These are phyloP conservation scores for Oemleria cerasiformis DNA, from an alignment of 306 rosid species.

Conservation along the genomic window DNA sequence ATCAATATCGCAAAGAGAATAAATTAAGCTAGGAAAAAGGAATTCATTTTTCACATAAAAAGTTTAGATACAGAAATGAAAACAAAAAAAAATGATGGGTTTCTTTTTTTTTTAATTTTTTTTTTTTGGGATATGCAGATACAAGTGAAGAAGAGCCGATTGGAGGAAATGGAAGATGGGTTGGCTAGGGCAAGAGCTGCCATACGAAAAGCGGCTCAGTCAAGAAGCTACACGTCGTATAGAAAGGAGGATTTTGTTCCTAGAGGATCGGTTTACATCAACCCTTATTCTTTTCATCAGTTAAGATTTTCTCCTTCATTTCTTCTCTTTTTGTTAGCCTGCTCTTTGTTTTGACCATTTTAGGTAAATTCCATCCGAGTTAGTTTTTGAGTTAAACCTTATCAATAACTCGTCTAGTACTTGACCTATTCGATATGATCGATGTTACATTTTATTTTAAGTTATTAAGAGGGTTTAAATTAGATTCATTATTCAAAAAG, in stretches of 20 bases:
- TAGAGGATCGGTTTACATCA: slow-evolving; percentile 41
- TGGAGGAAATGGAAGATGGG: slow-evolving; percentile 34
- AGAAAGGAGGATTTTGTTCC: slow-evolving; percentile 31
- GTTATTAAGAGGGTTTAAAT: too few species aligned
- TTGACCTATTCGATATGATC: neutral
- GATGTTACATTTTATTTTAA: neutral
- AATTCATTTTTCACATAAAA: too few species aligned
- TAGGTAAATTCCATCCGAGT: neutral
- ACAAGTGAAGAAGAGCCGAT: neutral
- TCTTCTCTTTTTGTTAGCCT: neutral
- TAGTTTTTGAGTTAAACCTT: neutral
- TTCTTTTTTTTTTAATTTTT: too few species aligned
- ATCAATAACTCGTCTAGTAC: neutral
- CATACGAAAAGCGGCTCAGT: slow-evolving; percentile 39
- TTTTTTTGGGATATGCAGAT: neutral
- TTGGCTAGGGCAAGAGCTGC: slow-evolving; percentile 43
- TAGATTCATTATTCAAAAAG: too few species aligned
- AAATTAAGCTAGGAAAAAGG: too few species aligned
- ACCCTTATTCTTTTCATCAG: slow-evolving; percentile 53
- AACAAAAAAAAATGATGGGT: neutral
- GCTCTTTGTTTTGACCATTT: neutral
- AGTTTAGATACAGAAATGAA: too few species aligned
- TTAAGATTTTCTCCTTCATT: slow-evolving; percentile 30
- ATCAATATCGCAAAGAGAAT: too few species aligned
- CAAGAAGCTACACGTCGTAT: slow-evolving; percentile 25